Evolutionary conservation across 2,329 filamentous ascomycete genomes (phyloP).

Genomic region (Calonectria leucothoes): DNA sequence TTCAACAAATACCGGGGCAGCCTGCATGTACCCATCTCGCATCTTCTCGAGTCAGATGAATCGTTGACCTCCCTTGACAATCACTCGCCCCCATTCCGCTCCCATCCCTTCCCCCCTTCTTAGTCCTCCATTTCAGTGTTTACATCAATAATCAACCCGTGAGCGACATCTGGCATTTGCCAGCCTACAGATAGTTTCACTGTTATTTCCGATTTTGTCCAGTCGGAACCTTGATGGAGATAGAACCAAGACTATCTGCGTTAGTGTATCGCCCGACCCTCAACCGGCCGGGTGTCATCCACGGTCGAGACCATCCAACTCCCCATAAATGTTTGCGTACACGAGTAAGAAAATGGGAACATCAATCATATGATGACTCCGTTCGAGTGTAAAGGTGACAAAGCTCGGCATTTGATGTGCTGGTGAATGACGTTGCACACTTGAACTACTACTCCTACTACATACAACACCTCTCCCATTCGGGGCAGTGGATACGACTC

Average conservation of each 20-base stretch:
- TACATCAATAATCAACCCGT: not conserved
- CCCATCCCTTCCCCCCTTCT: not conserved
- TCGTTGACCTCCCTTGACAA: not conserved
- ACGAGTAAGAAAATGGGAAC: not conserved
- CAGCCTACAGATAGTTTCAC: not conserved
- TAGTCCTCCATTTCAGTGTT: not conserved
- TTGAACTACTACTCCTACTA: too few species aligned
- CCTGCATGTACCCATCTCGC: not conserved
- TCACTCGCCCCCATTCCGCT: not conserved
- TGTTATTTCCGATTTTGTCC: constrained; percentile 16
- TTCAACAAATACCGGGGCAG: not conserved
- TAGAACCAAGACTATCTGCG: not conserved
- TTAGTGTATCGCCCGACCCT: constrained; percentile 4
- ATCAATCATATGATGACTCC: constrained; percentile 8
- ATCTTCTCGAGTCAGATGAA: not conserved
- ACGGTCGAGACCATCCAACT: constrained; percentile 4
- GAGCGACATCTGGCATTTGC: not conserved
- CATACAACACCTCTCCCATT: not conserved
- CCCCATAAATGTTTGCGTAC: not conserved
- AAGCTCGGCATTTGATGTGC: not conserved
- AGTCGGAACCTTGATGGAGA: constrained; percentile 14
- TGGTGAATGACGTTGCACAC: not conserved
- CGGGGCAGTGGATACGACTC: not conserved
- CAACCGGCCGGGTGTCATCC: not conserved
- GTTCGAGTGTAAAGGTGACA: not conserved